Evolutionary conservation across 176 grass and related monocot genomes (phyloP), one percentile per base, ranked within the genome.

Genomic region (Bolboschoenus planiculmis): DNA sequence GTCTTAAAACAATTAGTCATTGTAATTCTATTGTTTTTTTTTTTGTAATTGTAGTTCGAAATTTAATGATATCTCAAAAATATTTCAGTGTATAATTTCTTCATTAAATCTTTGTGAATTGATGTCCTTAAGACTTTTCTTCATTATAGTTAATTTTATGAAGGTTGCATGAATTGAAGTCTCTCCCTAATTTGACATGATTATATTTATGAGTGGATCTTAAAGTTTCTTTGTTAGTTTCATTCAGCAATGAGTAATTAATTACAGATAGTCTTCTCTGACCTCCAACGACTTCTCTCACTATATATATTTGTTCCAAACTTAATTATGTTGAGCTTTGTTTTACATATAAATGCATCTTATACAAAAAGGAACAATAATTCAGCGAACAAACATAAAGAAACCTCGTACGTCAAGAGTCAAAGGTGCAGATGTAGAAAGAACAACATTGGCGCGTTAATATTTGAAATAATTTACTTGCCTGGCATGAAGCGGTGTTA

Each of bases 401-500:
- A 53, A 13, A 15, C 3, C 10, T 50, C 15, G 39, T 40, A 40
- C 7, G 3, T 4, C 7, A 40, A 4, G 7, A 4, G 39, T 6
- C 47, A 50, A 14, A 10, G 18, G 14, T 53, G 2, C 50, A 53
- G 15, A 53, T 53, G 50, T 53, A 53, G 18, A 53, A 53, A 16
- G 11, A 4, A 15, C 50, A 53, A 18, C 50, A 53, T 50, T 10
- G 50, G 50, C 14, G 18, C 50, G 50, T 18, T 53, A n/a, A n/a
- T n/a, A n/a, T n/a, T n/a, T n/a, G n/a, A n/a, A n/a, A n/a, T n/a
- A n/a, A n/a, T n/a, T n/a, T n/a, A n/a, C n/a, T n/a, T n/a, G n/a
- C n/a, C n/a, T n/a, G 33, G 33, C 63, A 67, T 67, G 63, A 67
- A 67, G 15, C 63, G 31, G 62, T 37, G 63, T 67, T 67, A 67